Conservation (phyloP, 2,329 filamentous ascomycete genomes). For the Byssoonygena ceratinophila region DNA sequence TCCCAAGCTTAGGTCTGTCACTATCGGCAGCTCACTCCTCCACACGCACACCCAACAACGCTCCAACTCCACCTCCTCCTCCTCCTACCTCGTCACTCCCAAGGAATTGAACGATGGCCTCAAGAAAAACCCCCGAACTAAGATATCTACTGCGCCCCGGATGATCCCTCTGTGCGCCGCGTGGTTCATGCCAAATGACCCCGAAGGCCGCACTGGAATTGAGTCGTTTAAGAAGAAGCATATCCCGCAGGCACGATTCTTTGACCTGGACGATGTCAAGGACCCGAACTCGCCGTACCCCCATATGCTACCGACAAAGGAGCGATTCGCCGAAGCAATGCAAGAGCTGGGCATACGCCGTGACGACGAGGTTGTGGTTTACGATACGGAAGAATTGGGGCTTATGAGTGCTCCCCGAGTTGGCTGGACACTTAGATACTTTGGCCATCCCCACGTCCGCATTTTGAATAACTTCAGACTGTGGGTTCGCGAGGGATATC, state of each 20-base stretch:
- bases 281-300: conserved; percentile 82
- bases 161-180: conserved; percentile 83
- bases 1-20: conserved; percentile 11
- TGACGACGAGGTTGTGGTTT: conserved; percentile 86
- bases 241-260: conserved; percentile 86
- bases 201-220: conserved; percentile 60
- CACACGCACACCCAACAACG: conserved; percentile 29
- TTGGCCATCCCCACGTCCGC: conserved; percentile 81
- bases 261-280: conserved; percentile 86
- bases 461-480: conserved; percentile 89
- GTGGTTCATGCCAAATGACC: conserved; percentile 94
- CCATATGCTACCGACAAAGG: conserved; percentile 82
- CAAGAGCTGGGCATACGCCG: conserved; percentile 72
- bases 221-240: conserved; percentile 70
- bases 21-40: conserved; percentile 15
- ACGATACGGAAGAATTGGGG: conserved; percentile 80
- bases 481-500: conserved; percentile 78
- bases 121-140: conserved; percentile 66
- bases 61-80: conserved; percentile 46
- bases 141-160: conserved; percentile 69
- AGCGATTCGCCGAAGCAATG: conserved; percentile 80
- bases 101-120: conserved; percentile 71
- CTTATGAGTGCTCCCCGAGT: conserved; percentile 92
- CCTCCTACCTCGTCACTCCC: conserved; percentile 74
- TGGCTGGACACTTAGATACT: conserved; percentile 82